Evolutionary conservation across 2,329 filamentous ascomycete species (phyloP).

Genomic region (Madurella mycetomatis): DNA sequence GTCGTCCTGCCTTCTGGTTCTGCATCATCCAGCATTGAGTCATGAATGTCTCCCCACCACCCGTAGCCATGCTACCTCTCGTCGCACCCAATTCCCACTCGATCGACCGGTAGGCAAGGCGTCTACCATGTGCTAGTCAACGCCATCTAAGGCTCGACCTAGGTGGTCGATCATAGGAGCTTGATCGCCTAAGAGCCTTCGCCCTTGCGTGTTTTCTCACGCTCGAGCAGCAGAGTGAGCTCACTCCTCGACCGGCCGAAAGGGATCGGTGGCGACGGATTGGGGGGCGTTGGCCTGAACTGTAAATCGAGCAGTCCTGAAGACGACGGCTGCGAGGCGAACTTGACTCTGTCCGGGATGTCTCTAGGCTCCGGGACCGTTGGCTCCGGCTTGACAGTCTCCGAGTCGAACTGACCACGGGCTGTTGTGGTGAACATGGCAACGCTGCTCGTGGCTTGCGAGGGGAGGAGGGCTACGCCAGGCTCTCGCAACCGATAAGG

Average conservation of each 20-base stretch:
- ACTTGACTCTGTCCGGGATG: slow-evolving; percentile 18
- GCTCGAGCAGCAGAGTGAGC: slow-evolving; percentile 53
- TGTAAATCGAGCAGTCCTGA: slow-evolving; percentile 32
- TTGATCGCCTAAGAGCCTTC: slow-evolving; percentile 11
- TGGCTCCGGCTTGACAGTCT: slow-evolving; percentile 19
- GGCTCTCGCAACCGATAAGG: slow-evolving; percentile 10
- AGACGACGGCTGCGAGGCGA: slow-evolving; percentile 21
- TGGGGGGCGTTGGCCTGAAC: slow-evolving; percentile 49
- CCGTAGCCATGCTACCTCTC: too few relatives aligned
- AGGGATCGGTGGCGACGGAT: slow-evolving; percentile 41
- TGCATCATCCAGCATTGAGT: too few relatives aligned
- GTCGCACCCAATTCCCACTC: too few relatives aligned
- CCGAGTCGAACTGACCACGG: slow-evolving; percentile 27
- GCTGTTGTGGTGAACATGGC: slow-evolving; percentile 24
- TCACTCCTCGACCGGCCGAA: slow-evolving; percentile 59
- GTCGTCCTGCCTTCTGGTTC: too few relatives aligned
- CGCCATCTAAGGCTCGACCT: background rate
- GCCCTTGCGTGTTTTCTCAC: slow-evolving; percentile 40
- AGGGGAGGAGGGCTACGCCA: slow-evolving; percentile 16
- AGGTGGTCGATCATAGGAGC: background rate
- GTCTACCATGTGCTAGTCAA: too few relatives aligned
- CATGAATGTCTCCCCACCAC: too few relatives aligned
- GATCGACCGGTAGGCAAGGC: too few relatives aligned
- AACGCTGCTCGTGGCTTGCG: slow-evolving; percentile 19
- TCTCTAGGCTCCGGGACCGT: slow-evolving; percentile 21